These are phyloP conservation scores for Podospora conica DNA, from an alignment of 495 filamentous ascomycete genomes.

Conservation along the genomic window DNA sequence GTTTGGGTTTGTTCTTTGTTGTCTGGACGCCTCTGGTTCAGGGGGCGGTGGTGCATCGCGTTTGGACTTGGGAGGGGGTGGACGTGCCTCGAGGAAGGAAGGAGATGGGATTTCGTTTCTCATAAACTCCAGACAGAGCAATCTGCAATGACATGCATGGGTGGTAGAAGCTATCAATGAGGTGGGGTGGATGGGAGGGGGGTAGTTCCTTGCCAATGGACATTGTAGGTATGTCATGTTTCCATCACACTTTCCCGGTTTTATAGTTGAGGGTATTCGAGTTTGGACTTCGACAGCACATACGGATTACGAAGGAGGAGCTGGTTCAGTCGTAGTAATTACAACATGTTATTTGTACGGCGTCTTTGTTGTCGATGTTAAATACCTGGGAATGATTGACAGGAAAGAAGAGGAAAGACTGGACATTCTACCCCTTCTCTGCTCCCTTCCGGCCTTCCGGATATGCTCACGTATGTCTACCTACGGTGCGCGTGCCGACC, in stretches of 20 bases:
- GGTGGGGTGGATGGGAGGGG: background rate
- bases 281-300: background rate
- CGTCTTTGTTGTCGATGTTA: too few relatives aligned
- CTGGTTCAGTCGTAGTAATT: background rate
- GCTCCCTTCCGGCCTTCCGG: too few relatives aligned
- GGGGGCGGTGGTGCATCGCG: background rate
- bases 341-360: background rate
- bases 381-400: too few relatives aligned
- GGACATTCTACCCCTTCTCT: too few relatives aligned
- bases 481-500: too few relatives aligned
- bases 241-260: too few relatives aligned
- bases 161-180: background rate
- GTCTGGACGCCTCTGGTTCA: background rate
- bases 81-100: background rate
- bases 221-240: background rate
- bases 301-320: background rate
- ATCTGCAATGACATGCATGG: constrained; percentile 4
- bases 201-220: background rate
- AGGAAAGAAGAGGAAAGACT: too few relatives aligned
- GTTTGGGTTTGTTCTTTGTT: background rate
- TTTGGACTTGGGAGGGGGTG: background rate
- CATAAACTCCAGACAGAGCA: constrained; percentile 4
- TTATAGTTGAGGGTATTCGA: background rate
- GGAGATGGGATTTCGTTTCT: background rate
- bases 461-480: too few relatives aligned